These are phyloP conservation scores for Salix viminalis DNA, from an alignment of 345 rosid genomes.

Conservation along the genomic window DNA sequence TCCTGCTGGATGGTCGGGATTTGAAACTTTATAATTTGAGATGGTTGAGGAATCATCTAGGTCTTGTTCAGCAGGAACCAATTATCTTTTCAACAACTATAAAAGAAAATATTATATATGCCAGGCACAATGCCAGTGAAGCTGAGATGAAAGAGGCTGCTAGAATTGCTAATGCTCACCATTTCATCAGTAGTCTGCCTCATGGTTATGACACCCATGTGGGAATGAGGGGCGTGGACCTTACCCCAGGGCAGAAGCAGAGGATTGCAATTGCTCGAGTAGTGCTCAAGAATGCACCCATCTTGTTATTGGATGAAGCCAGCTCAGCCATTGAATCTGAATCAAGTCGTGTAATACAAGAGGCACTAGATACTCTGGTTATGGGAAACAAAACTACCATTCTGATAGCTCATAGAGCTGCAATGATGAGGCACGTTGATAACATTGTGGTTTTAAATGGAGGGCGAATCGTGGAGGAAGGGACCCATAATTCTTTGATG, in stretches of 20 bases:
- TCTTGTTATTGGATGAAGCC: conserved; percentile 86
- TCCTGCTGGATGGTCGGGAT: conserved; percentile 86
- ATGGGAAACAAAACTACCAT: conserved; percentile 98
- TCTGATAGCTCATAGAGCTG: conserved; percentile 88
- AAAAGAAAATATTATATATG: conserved; percentile 91
- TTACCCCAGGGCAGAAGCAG: conserved; percentile 98
- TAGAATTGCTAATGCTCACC: conserved; percentile 98
- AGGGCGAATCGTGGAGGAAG: conserved; percentile 94
- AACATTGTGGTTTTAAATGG: conserved; percentile 97
- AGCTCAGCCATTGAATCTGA: conserved; percentile 95
- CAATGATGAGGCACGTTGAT: conserved; percentile 98
- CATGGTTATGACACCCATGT: conserved; percentile 97
- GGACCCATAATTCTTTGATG: conserved; percentile 75
- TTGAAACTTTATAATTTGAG: conserved; percentile 78
- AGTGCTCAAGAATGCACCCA: conserved; percentile 94
- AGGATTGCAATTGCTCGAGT: conserved; percentile 93
- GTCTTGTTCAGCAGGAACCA: conserved; percentile 97
- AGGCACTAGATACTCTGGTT: conserved; percentile 82
- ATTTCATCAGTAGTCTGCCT: conserved; percentile 94
- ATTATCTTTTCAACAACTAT: conserved; percentile 93
- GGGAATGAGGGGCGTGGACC: conserved; percentile 98
- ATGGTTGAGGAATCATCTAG: conserved; percentile 93
- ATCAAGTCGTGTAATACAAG: conserved; percentile 97
- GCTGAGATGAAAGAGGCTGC: conserved; percentile 99
- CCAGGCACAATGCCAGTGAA: conserved; percentile 96